phyloP scores from a whole-genome alignment of 139 green algal species.

The Edaphochlamys debaryana region DNA sequence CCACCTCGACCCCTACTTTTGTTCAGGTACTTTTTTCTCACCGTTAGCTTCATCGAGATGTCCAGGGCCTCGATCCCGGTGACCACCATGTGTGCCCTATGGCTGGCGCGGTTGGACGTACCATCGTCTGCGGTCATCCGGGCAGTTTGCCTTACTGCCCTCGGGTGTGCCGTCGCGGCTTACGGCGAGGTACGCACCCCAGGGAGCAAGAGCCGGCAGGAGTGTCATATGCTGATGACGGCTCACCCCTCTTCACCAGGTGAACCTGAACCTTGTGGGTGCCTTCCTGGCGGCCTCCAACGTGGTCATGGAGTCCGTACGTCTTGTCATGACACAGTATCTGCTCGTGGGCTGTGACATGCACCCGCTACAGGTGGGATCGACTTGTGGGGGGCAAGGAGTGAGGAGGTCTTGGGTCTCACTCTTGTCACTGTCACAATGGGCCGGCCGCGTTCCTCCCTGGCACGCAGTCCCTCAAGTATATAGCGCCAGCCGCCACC shows the following conservation, averaged over 20 bases:
- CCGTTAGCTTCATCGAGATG: constrained; percentile 55
- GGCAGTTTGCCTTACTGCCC: constrained; percentile 35
- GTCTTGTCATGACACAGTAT: constrained; percentile 54
- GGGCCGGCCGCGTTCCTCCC: not conserved
- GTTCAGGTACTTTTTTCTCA: constrained; percentile 51
- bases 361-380: constrained; percentile 34
- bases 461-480: constrained; percentile 36
- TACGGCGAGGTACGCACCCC: constrained; percentile 53
- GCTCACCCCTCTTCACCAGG: not conserved
- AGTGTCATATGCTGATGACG: not conserved
- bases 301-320: constrained; percentile 33
- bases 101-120: constrained; percentile 33
- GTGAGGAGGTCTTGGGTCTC: not conserved
- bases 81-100: constrained; percentile 44
- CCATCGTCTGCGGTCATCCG: constrained; percentile 39
- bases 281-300: constrained; percentile 17
- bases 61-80: constrained; percentile 40
- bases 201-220: too few species aligned
- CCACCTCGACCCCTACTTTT: too few species aligned
- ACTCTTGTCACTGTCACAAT: too few species aligned
- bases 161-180: constrained; percentile 44
- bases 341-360: constrained; percentile 46
- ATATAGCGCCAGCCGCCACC: constrained; percentile 39
- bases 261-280: constrained; percentile 33
- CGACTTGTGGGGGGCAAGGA: too few species aligned